phyloP scores from a whole-genome alignment of 2,329 filamentous ascomycete species.

The Pseudocercospora crystallina region DNA sequence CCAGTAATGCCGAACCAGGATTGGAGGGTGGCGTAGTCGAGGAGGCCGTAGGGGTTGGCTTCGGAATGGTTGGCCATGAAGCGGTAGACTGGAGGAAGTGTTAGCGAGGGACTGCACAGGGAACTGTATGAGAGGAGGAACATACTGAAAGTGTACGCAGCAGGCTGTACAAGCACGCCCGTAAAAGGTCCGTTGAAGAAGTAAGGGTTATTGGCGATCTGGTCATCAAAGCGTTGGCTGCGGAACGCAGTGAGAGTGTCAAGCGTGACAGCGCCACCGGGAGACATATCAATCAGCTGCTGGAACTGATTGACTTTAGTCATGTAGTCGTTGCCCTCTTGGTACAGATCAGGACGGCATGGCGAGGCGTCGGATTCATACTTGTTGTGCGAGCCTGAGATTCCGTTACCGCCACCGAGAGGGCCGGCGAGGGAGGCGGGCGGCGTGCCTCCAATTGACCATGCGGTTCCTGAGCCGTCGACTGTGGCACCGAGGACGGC shows the following conservation, averaged over 20 bases:
- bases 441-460: constrained; percentile 24
- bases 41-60: constrained; percentile 23
- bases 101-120: no score
- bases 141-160: constrained; percentile 28
- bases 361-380: constrained; percentile 39
- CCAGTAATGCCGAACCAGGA: constrained; percentile 29
- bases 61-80: constrained; percentile 33
- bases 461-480: constrained; percentile 15
- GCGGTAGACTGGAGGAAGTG: constrained; percentile 30
- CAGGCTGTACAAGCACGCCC: constrained; percentile 21
- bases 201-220: constrained; percentile 34
- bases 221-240: constrained; percentile 20
- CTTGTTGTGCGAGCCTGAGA: constrained; percentile 35
- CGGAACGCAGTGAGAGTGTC: constrained; percentile 19
- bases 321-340: constrained; percentile 30
- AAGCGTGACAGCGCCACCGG: constrained; percentile 22
- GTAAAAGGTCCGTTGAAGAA: constrained; percentile 20
- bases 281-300: constrained; percentile 27
- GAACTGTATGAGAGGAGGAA: no score
- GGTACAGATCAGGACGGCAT: constrained; percentile 36
- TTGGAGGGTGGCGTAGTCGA: constrained; percentile 22
- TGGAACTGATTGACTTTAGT: constrained; percentile 30
- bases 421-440: constrained; percentile 9
- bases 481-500: constrained; percentile 18
- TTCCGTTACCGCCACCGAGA: constrained; percentile 13